Percentiles rank a stretch among this genome's conserved stretches.
phyloP scores from a whole-genome alignment of 208 protist species.

The Trypanosoma brucei region DNA sequence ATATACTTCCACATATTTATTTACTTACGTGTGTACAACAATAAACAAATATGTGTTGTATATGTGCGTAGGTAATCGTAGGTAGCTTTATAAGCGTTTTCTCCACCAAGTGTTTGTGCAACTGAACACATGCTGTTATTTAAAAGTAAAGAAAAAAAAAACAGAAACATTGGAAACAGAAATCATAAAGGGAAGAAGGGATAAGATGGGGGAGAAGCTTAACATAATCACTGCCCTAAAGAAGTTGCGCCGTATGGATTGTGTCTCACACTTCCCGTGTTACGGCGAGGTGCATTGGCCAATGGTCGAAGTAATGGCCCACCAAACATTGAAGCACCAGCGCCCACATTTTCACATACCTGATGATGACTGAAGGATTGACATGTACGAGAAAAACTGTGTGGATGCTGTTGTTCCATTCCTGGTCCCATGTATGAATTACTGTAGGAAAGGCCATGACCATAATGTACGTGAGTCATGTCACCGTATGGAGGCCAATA shows the following conservation, averaged over 20 bases:
- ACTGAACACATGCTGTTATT: too few relatives aligned
- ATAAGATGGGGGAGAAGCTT: neutral
- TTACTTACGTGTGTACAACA: too few relatives aligned
- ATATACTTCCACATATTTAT: too few relatives aligned
- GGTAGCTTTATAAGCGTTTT: too few relatives aligned
- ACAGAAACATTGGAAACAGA: conserved; percentile 11
- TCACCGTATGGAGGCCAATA: neutral
- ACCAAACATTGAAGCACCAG: neutral
- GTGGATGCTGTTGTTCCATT: conserved; percentile 2
- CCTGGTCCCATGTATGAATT: conserved; percentile 5
- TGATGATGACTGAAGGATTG: conserved; percentile 10
- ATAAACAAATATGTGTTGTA: too few relatives aligned
- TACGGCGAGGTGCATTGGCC: neutral
- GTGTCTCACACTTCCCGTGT: conserved; percentile 18
- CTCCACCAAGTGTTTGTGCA: too few relatives aligned
- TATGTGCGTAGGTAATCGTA: too few relatives aligned
- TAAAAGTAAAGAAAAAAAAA: conserved; percentile 17
- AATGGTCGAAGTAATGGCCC: conserved; percentile 17
- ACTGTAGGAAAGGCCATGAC: neutral
- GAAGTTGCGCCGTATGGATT: conserved; percentile 73
- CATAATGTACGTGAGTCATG: conserved; percentile 1
- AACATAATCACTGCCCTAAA: conserved; percentile 30
- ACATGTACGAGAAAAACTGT: conserved; percentile 7
- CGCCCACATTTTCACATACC: neutral
- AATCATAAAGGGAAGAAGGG: conserved; percentile 16